phyloP scores from a whole-genome alignment of 2,329 filamentous ascomycete species.

The Colletotrichum coccodes region DNA sequence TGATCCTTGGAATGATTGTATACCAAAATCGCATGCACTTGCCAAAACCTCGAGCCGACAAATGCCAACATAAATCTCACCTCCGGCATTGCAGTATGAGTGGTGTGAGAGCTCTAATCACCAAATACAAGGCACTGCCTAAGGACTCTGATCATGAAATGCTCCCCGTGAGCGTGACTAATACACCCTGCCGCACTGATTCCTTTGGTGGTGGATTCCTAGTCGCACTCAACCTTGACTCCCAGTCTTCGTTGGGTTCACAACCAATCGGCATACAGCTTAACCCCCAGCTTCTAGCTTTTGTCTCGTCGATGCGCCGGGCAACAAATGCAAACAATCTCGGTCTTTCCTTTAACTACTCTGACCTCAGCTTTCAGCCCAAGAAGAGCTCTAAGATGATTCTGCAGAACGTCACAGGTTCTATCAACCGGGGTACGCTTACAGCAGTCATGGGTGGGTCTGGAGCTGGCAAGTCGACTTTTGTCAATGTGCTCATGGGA shows the following conservation, averaged over 20 bases:
- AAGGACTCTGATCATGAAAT: slow-evolving; percentile 48
- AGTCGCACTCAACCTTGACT: slow-evolving; percentile 45
- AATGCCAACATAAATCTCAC: neutral
- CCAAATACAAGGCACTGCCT: slow-evolving; percentile 47
- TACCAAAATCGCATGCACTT: slow-evolving; percentile 47
- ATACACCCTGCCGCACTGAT: slow-evolving; percentile 37
- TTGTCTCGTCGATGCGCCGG: slow-evolving; percentile 63
- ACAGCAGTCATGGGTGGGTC: slow-evolving; percentile 68
- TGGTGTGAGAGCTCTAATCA: slow-evolving; percentile 41
- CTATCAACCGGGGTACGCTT: slow-evolving; percentile 63
- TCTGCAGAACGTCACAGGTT: slow-evolving; percentile 63
- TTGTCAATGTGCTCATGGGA: slow-evolving; percentile 71
- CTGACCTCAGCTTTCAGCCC: slow-evolving; percentile 59
- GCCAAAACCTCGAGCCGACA: neutral
- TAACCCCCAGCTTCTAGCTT: slow-evolving; percentile 54
- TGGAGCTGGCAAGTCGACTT: slow-evolving; percentile 69
- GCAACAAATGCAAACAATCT: slow-evolving; percentile 62
- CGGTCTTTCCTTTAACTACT: slow-evolving; percentile 64
- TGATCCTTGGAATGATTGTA: slow-evolving; percentile 49
- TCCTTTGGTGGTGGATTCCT: slow-evolving; percentile 43
- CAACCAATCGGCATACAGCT: slow-evolving; percentile 39
- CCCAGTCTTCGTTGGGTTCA: slow-evolving; percentile 35
- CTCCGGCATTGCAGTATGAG: slow-evolving; percentile 34
- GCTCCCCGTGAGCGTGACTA: slow-evolving; percentile 44
- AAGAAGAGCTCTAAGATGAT: slow-evolving; percentile 55